Percentiles rank a stretch among this genome's conserved stretches.
Evolutionary conservation across 257 asterid genomes (phyloP).

Genomic region (Solanum rostratum): DNA sequence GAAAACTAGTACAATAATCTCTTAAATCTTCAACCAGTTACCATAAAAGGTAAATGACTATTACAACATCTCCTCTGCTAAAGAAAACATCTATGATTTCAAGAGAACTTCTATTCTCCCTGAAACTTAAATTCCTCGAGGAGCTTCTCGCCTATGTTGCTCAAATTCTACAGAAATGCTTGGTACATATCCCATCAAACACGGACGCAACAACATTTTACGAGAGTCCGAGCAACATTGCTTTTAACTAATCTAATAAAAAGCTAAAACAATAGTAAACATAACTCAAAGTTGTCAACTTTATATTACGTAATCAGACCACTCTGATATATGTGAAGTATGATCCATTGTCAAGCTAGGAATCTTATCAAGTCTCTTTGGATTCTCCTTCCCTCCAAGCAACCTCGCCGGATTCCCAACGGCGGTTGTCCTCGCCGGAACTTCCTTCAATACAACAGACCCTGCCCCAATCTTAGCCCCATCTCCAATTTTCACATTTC

Average conservation of each 20-base stretch:
- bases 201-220: not conserved
- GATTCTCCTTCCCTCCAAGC: constrained; percentile 78
- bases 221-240: not conserved
- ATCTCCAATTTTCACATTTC: constrained; percentile 64
- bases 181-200: not conserved
- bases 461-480: constrained; percentile 97
- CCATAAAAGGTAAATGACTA: not conserved
- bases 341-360: constrained; percentile 89
- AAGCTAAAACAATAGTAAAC: not conserved
- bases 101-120: constrained; percentile 46
- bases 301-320: constrained; percentile 83
- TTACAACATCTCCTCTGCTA: not conserved
- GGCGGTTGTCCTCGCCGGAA: constrained; percentile 79
- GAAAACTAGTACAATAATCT: not conserved
- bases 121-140: not conserved
- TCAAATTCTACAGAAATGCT: not conserved
- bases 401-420: constrained; percentile 85
- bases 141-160: not conserved
- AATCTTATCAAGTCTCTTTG: constrained; percentile 47
- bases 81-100: constrained; percentile 11
- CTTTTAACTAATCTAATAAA: not conserved
- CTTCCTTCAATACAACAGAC: constrained; percentile 67
- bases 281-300: not conserved
- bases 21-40: constrained; percentile 7
- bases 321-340: constrained; percentile 50